Conservation (phyloP, 805 yeast genomes). For the Teunomyces lycoperdinae region DNA sequence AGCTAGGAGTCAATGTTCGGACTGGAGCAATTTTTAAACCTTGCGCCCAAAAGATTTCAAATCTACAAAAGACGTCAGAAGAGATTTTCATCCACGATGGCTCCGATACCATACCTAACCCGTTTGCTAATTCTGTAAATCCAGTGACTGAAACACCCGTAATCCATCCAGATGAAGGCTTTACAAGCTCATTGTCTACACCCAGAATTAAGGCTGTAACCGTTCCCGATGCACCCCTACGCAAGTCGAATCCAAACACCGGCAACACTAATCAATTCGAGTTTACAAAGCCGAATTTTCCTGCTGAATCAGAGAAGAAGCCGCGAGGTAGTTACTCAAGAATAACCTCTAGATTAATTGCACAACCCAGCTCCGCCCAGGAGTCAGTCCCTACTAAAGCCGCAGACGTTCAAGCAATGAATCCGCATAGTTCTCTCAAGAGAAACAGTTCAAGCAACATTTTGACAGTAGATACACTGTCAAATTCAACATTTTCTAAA, state of each 20-base stretch:
- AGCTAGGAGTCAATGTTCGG: slow-evolving; percentile 66
- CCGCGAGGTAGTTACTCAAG: slow-evolving; percentile 37
- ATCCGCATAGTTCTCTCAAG: slow-evolving; percentile 6
- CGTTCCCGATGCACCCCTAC: slow-evolving; percentile 38
- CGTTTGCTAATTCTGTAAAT: slow-evolving; percentile 31
- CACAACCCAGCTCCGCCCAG: slow-evolving; percentile 30
- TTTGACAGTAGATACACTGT: neutral
- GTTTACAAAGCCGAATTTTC: slow-evolving; percentile 31
- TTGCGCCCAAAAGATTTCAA: slow-evolving; percentile 1
- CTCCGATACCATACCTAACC: slow-evolving; percentile 18
- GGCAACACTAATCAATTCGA: slow-evolving; percentile 17
- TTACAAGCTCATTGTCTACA: slow-evolving; percentile 26
- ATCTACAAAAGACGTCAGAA: neutral
- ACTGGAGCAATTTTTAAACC: slow-evolving; percentile 52
- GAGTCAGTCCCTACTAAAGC: neutral
- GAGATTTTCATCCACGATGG: neutral
- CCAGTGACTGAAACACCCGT: slow-evolving; percentile 9
- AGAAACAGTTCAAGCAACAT: slow-evolving; percentile 7
- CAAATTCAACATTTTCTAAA: slow-evolving; percentile 8
- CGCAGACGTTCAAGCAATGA: slow-evolving; percentile 6
- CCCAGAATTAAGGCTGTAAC: slow-evolving; percentile 22
- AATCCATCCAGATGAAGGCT: slow-evolving; percentile 22
- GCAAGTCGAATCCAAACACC: slow-evolving; percentile 26
- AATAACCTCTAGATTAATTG: slow-evolving; percentile 46
- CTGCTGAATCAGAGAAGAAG: slow-evolving; percentile 21